Evolutionary conservation across 2,329 filamentous ascomycete genomes (phyloP).

Genomic region (Drechslerella dactyloides): DNA sequence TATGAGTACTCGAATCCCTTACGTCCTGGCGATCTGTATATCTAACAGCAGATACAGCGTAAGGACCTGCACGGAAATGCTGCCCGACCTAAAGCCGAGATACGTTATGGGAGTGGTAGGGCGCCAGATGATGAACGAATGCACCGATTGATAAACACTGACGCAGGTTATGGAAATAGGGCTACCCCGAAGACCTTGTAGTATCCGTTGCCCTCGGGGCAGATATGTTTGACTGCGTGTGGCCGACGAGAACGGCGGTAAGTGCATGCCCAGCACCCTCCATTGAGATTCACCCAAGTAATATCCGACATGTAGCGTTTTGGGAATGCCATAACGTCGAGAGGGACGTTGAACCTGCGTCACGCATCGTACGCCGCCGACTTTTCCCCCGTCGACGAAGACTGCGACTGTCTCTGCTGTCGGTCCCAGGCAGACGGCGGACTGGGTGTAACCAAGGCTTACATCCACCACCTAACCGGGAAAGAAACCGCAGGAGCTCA

Average conservation of each 20-base stretch:
- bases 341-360: conserved; percentile 83
- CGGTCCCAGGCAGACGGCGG: conserved; percentile 67
- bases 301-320: conserved; percentile 66
- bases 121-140: conserved; percentile 23
- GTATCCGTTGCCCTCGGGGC: conserved; percentile 92
- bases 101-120: conserved; percentile 95
- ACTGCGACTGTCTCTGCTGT: conserved; percentile 82
- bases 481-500: conserved; percentile 95
- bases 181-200: conserved; percentile 93
- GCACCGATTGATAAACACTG: conserved; percentile 21
- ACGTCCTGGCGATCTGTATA: conserved; percentile 25
- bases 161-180: conserved; percentile 59
- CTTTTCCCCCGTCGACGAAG: conserved; percentile 81
- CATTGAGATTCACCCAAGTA: background rate
- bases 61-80: conserved; percentile 75
- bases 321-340: conserved; percentile 85
- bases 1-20: conserved; percentile 54
- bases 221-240: conserved; percentile 99
- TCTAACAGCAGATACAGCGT: conserved; percentile 64
- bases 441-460: conserved; percentile 83
- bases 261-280: conserved; percentile 54
- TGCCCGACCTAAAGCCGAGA: conserved; percentile 90
- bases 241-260: conserved; percentile 90
- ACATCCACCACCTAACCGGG: conserved; percentile 85
- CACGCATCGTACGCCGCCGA: conserved; percentile 77